Base-by-base conservation (phyloP, 2,329 filamentous ascomycete genomes). In the Trichoderma sp. region DNA sequence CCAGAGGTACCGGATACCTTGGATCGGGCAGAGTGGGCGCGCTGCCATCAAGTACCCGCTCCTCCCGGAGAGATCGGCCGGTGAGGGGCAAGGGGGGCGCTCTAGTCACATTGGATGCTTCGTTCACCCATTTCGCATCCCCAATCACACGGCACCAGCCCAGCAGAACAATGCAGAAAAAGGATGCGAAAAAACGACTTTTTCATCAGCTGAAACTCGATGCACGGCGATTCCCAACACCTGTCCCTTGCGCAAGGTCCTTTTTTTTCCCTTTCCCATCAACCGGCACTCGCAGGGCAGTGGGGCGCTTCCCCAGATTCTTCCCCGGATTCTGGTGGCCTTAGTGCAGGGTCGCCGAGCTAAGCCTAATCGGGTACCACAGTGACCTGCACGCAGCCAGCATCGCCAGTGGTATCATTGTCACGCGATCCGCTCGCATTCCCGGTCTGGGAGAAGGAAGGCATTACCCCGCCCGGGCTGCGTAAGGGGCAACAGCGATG, bases 381-480 rank as follows among this genome's bases (percentile, higher is more conserved):
- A 18, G 16, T 28, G 39, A 43, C 16, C 46, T 30, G 59, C 54
- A 56, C 43, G 18, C 32, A 14, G 39, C 52, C 66, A 43, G 39
- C 39, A 59, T 65, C 65, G 52, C 63, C 55, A 51, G 55, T 59
- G 64, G 64, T 67, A 63, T 56, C 68, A 64, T 59, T 59, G 69
- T 70, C 69, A 70, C 69, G 69, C 69, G 69, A 70, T 70, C 66
- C 56, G 21, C 54, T 28, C 63, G 54, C 49, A 55, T 64, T 64
- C 60, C 60, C 60, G 26, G 60, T 43, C 49, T 51, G 60, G 60
- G 52, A 66, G 63, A 49, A 58, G 63, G 52, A 46, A 66, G 52
- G 71, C 73, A 43, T 78, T 82, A 82, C 81, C 81, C 81, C 80
- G 80, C 80, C 80, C 80, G 78, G 77, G 80, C 78, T 78, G 76